Evolutionary conservation across 2,329 filamentous ascomycete species (phyloP).

Genomic region (Calonectria montana): DNA sequence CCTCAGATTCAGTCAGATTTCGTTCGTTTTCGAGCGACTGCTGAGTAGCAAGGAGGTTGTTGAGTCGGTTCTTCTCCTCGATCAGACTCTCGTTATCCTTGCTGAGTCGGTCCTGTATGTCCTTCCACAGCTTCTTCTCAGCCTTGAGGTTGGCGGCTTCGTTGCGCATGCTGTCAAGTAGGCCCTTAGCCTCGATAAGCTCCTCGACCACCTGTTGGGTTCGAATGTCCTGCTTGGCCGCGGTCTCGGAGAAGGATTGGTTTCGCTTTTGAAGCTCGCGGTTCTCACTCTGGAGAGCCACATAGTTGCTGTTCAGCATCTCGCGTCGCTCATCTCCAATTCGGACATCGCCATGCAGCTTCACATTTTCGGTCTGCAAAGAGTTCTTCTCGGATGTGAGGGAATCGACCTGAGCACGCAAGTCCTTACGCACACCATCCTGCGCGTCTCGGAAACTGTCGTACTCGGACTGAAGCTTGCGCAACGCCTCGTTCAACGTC

Average conservation of each 20-base stretch:
- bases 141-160: constrained; percentile 94
- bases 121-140: constrained; percentile 94
- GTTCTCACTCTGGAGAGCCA: constrained; percentile 86
- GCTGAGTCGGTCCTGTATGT: constrained; percentile 86
- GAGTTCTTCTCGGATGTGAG: constrained; percentile 85
- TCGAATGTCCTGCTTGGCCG: constrained; percentile 89
- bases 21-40: constrained; percentile 94
- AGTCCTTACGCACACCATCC: constrained; percentile 79
- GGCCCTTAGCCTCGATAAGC: constrained; percentile 83
- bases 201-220: constrained; percentile 95
- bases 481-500: constrained; percentile 79
- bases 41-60: constrained; percentile 83
- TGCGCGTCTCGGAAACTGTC: constrained; percentile 91
- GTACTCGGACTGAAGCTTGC: constrained; percentile 89
- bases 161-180: constrained; percentile 87
- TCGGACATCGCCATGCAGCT: constrained; percentile 82
- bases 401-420: constrained; percentile 86
- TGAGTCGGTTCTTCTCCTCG: constrained; percentile 87
- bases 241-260: constrained; percentile 80
- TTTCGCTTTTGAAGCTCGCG: constrained; percentile 86
- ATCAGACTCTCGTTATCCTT: constrained; percentile 88
- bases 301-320: constrained; percentile 90
- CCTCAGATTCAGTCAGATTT: constrained; percentile 85
- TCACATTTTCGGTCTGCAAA: constrained; percentile 84
- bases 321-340: constrained; percentile 87